Conservation (phyloP, 140 eudicot species). For the Oenanthe javanica region DNA sequence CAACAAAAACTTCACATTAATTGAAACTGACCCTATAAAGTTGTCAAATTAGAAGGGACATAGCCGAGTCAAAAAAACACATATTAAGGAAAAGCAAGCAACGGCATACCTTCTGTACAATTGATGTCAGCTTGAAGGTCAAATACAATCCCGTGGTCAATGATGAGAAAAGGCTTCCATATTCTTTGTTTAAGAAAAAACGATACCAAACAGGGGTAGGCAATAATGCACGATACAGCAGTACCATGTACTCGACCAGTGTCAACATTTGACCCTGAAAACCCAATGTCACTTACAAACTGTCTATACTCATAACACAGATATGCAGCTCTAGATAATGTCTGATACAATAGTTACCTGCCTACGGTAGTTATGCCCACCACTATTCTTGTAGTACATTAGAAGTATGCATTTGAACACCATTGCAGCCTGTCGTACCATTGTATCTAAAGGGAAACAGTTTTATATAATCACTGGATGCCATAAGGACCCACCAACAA, state of each 20-base stretch:
- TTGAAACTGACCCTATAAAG: not conserved
- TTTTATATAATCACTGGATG: not conserved
- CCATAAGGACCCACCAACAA: not conserved
- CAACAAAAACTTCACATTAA: not conserved
- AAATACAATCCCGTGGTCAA: constrained; percentile 57
- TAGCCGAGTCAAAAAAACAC: not conserved
- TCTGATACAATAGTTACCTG: constrained; percentile 22
- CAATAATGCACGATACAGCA: constrained; percentile 49
- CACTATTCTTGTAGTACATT: constrained; percentile 38
- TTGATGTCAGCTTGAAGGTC: constrained; percentile 50
- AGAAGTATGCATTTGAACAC: constrained; percentile 35
- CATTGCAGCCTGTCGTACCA: constrained; percentile 46
- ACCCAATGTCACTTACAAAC: constrained; percentile 3
- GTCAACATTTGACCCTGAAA: constrained; percentile 61
- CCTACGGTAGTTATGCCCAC: constrained; percentile 44
- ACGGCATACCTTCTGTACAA: constrained; percentile 44
- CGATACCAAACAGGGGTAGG: constrained; percentile 68
- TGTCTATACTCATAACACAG: constrained; percentile 3
- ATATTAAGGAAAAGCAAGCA: not conserved
- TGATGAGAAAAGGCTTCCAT: constrained; percentile 55
- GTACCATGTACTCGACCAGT: constrained; percentile 46
- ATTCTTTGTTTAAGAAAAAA: constrained; percentile 55
- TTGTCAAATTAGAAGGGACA: not conserved
- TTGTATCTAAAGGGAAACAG: constrained; percentile 32
- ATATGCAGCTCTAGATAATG: constrained; percentile 1